Evolutionary conservation across 495 filamentous ascomycete species (phyloP), one percentile per base, ranked within the genome.

Genomic region (Talaromyces ruber): DNA sequence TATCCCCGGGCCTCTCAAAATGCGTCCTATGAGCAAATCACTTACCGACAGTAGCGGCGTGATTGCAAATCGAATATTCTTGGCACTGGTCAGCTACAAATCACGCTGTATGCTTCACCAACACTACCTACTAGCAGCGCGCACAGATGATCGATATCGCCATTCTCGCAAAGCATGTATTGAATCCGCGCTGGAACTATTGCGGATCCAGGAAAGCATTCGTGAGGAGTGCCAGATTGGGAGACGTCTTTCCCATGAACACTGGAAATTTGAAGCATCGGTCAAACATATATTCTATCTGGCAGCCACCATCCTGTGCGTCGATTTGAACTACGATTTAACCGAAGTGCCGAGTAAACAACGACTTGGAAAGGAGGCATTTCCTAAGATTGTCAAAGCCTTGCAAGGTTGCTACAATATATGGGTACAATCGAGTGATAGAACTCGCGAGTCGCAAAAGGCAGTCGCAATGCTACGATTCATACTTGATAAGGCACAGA

Each of bases 391-490:
- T 85, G 74, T 90, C 30, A 66, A 71, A 51, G 80, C 82, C 6
- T 76, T 93, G 6, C 86, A 90, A 66, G 73, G 73, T 4, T 84
- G 85, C 16, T 76, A 81, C n/a, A 71, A 71, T 4, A 88, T 92
- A 43, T 92, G 89, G 88, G 82, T 84, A 30, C 78, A 79, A 30
- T 73, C 87, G 7, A 79, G 77, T 3, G 82, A 88, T 55, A 73
- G 78, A 21, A 88, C 85, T 6, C 84, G 90, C 63, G 89, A 91
- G 64, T 85, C 88, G 0, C 84, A 84, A 68, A 91, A 91, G 69
- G 89, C 89, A 14, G 81, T 81, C 24, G 78, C 79, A 32, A 81
- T 86, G 2, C 73, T 93, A 9, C 77, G 81, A 18, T 78, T 90
- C 57, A 88, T 91, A 78, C 72, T 92, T 32, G 74, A 79, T 24